Conservation (phyloP, 1,284 basidiomycete species). For the Puccinia polysora region DNA sequence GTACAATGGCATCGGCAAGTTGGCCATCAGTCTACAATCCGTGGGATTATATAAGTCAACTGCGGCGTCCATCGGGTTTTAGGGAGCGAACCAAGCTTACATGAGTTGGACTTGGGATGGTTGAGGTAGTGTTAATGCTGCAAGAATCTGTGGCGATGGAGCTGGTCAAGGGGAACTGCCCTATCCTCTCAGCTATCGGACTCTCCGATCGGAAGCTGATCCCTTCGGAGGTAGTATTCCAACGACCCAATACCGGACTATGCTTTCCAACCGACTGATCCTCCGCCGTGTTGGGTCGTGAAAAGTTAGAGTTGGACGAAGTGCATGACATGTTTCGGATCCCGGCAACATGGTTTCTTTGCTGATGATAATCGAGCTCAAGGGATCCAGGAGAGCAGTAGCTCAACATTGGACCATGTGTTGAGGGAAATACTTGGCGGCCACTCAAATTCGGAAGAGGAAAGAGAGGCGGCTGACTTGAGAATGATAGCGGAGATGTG, state of each 20-base stretch:
- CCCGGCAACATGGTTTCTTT: background rate
- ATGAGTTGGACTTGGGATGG: background rate
- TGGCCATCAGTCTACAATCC: background rate
- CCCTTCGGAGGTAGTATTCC: background rate
- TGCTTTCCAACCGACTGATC: background rate
- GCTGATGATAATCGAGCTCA: background rate
- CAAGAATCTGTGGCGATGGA: background rate
- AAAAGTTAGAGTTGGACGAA: background rate
- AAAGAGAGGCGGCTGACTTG: background rate
- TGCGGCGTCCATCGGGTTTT: background rate
- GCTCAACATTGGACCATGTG: conserved; percentile 1
- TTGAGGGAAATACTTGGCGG: background rate
- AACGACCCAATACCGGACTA: background rate
- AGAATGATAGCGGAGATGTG: background rate
- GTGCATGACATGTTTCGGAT: background rate
- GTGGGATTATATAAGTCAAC: background rate
- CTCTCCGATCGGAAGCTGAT: background rate
- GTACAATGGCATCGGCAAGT: background rate
- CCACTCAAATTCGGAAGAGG: too few relatives aligned
- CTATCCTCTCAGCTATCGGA: background rate
- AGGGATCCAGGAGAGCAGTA: background rate
- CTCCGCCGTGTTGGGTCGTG: background rate
- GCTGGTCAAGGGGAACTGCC: background rate
- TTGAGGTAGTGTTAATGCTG: conserved; percentile 6
- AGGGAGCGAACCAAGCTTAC: background rate